Evolutionary conservation across 345 rosid species (phyloP).

Genomic region (Eucalyptus tenuipes): DNA sequence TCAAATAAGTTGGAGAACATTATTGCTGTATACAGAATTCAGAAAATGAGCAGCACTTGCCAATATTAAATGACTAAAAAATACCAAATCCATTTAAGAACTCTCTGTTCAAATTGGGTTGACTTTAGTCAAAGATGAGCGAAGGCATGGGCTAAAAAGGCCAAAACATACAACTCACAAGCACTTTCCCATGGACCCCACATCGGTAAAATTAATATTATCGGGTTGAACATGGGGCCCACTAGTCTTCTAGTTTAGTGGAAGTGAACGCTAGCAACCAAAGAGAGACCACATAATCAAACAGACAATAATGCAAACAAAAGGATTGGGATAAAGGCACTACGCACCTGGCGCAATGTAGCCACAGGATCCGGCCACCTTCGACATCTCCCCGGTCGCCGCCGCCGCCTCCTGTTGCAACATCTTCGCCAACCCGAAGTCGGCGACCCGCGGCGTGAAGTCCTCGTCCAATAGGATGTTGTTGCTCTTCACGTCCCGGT

Average conservation of each 20-base stretch:
- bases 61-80: neutral
- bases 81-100: neutral
- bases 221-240: neutral
- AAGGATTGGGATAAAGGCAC: neutral
- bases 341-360: conserved; percentile 76
- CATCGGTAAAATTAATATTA: neutral
- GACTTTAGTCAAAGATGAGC: neutral
- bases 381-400: conserved; percentile 13
- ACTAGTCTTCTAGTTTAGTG: neutral
- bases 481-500: conserved; percentile 76
- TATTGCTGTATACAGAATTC: neutral
- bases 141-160: neutral
- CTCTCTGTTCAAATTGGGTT: neutral
- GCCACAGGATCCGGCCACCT: conserved; percentile 60
- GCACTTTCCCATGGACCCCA: neutral
- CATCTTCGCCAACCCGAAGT: conserved; percentile 70
- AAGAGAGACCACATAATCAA: neutral
- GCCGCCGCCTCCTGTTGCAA: conserved; percentile 5
- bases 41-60: neutral
- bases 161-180: neutral
- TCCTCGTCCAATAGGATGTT: conserved; percentile 58
- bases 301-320: neutral
- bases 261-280: neutral
- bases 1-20: neutral
- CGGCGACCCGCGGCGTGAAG: conserved; percentile 54